phyloP scores from a whole-genome alignment of 495 filamentous ascomycete genomes.

The Penicillium diatomitis region DNA sequence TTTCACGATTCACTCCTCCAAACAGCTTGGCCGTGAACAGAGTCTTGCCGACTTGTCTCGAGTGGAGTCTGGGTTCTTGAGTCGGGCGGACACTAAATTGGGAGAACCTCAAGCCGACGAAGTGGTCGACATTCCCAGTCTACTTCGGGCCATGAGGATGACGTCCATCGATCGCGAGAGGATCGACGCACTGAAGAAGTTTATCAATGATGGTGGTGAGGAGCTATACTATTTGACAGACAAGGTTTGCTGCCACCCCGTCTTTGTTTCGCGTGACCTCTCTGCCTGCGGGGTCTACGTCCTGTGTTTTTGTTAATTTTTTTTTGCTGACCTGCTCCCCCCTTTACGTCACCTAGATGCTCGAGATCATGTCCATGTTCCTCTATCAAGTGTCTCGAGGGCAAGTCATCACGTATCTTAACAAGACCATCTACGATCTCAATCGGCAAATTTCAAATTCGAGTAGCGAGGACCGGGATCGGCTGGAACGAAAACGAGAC shows the following conservation, averaged over 20 bases:
- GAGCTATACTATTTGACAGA: conserved; percentile 71
- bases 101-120: conserved; percentile 39
- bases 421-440: conserved; percentile 47
- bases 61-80: conserved; percentile 26
- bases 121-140: conserved; percentile 54
- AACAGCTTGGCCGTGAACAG: conserved; percentile 32
- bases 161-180: conserved; percentile 85
- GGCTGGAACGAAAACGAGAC: conserved; percentile 29
- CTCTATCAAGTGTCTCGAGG: conserved; percentile 83
- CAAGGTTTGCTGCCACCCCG: conserved; percentile 28
- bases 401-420: conserved; percentile 61
- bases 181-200: conserved; percentile 67
- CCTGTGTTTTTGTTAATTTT: background rate
- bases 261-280: no score
- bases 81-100: conserved; percentile 16
- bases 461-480: conserved; percentile 20
- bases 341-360: conserved; percentile 41
- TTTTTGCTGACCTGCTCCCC: no score
- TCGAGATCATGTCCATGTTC: conserved; percentile 74
- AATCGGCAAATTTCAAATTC: conserved; percentile 11
- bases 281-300: conserved; percentile 1
- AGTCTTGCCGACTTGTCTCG: conserved; percentile 21
- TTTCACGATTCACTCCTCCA: conserved; percentile 64
- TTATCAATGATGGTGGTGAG: conserved; percentile 68
- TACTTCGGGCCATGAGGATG: conserved; percentile 54